Evolutionary conservation across 1,284 basidiomycete genomes (phyloP).

Genomic region (Ceratobasidium sp.): DNA sequence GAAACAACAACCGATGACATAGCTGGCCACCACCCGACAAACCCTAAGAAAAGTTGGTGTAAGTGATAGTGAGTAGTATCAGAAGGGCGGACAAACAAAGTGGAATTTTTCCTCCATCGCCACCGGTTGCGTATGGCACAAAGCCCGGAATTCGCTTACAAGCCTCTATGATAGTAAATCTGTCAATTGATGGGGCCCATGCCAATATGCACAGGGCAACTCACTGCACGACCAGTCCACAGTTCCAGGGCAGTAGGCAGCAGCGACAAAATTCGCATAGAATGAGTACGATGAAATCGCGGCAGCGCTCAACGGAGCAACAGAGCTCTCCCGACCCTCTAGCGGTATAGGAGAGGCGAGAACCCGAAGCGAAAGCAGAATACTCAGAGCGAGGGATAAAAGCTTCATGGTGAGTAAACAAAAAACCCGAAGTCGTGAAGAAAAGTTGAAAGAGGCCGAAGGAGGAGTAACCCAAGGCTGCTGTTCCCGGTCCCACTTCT

Average conservation of each 20-base stretch:
- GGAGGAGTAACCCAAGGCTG: too few relatives aligned
- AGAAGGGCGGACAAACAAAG: slow-evolving; percentile 60
- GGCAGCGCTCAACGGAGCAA: slow-evolving; percentile 60
- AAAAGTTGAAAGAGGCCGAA: too few relatives aligned
- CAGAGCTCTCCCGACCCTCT: slow-evolving; percentile 51
- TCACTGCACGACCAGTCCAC: slow-evolving; percentile 70
- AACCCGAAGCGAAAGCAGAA: background rate
- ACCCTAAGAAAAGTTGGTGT: slow-evolving; percentile 55
- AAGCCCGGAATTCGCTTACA: slow-evolving; percentile 31
- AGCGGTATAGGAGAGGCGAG: slow-evolving; percentile 18
- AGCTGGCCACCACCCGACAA: slow-evolving; percentile 57
- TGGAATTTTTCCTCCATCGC: slow-evolving; percentile 31
- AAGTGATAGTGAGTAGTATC: background rate
- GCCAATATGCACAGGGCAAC: slow-evolving; percentile 54
- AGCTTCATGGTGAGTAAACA: background rate
- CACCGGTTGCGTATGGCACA: slow-evolving; percentile 27
- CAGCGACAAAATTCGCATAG: slow-evolving; percentile 68
- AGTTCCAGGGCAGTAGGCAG: slow-evolving; percentile 67
- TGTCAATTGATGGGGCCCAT: background rate
- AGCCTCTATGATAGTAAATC: slow-evolving; percentile 2
- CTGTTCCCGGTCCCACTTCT: too few relatives aligned
- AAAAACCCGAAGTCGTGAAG: too few relatives aligned
- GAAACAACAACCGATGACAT: slow-evolving; percentile 48
- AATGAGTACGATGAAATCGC: slow-evolving; percentile 66
- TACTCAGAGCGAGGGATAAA: background rate